Evolutionary conservation across 805 yeast genomes (phyloP).

Genomic region (Zygosaccharomyces bailii): DNA sequence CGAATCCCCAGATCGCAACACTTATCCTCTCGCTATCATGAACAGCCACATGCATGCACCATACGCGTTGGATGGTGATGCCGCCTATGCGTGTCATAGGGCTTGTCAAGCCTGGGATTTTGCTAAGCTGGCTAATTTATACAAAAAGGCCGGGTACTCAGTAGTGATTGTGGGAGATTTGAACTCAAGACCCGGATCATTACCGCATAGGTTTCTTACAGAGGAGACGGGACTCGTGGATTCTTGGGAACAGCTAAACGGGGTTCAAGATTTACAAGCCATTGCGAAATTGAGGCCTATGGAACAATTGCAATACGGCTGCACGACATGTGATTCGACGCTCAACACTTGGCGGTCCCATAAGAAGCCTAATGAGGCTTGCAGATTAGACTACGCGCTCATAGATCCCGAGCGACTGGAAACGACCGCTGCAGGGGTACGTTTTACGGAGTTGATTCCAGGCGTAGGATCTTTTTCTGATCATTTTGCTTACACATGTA

Average conservation of each 20-base stretch:
- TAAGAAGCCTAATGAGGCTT: conserved; percentile 62
- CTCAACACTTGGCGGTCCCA: conserved; percentile 78
- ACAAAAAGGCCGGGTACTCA: conserved; percentile 72
- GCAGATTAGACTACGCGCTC: conserved; percentile 86
- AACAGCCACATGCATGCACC: conserved; percentile 99
- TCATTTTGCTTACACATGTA: conserved; percentile 77
- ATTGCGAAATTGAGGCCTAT: conserved; percentile 48
- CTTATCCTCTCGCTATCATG: conserved; percentile 66
- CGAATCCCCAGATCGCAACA: conserved; percentile 45
- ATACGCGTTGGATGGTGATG: conserved; percentile 76
- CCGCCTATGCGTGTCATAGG: conserved; percentile 84
- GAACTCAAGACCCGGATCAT: conserved; percentile 81
- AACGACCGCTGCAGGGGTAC: conserved; percentile 63
- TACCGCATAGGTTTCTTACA: conserved; percentile 74
- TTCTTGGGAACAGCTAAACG: conserved; percentile 75
- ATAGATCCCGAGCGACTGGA: conserved; percentile 54
- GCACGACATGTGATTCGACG: conserved; percentile 85
- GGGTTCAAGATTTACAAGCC: conserved; percentile 41
- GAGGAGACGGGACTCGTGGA: conserved; percentile 66
- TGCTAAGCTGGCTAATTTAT: conserved; percentile 57
- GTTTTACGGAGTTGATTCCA: conserved; percentile 67
- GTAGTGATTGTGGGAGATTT: conserved; percentile 91
- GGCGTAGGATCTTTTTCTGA: conserved; percentile 79
- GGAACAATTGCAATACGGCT: conserved; percentile 68
- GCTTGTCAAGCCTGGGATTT: conserved; percentile 97